Conservation (phyloP, 176 grass and related monocot genomes). For the Themeda triandra region DNA sequence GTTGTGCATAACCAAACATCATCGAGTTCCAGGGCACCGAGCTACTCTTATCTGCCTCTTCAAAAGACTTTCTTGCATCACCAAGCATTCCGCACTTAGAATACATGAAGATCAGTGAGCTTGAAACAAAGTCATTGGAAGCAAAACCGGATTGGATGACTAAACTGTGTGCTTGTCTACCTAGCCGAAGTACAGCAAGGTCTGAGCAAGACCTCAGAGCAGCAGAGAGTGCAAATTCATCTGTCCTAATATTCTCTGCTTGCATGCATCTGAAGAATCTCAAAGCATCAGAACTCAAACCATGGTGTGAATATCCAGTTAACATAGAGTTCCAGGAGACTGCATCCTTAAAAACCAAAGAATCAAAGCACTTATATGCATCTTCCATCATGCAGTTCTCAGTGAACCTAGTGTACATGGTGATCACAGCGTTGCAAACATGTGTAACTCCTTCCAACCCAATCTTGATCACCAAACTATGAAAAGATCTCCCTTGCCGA, state of each 20-base stretch:
- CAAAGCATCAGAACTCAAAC: slow-evolving; percentile 39
- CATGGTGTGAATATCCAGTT: slow-evolving; percentile 60
- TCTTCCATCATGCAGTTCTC: slow-evolving; percentile 49
- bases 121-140: slow-evolving; percentile 59
- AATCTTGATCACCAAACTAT: slow-evolving; percentile 42
- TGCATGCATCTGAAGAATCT: slow-evolving; percentile 52
- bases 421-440: slow-evolving; percentile 58
- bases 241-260: slow-evolving; percentile 23
- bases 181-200: slow-evolving; percentile 53
- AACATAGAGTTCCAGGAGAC: slow-evolving; percentile 70
- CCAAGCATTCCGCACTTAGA: slow-evolving; percentile 58
- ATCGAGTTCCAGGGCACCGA: slow-evolving; percentile 70
- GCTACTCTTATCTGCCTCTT: slow-evolving; percentile 48
- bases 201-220: slow-evolving; percentile 56
- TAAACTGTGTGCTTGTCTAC: slow-evolving; percentile 56
- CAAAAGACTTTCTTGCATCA: slow-evolving; percentile 47
- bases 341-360: slow-evolving; percentile 37
- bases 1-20: slow-evolving; percentile 67
- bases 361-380: slow-evolving; percentile 44
- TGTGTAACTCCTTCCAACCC: slow-evolving; percentile 35
- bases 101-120: slow-evolving; percentile 67
- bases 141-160: slow-evolving; percentile 41
- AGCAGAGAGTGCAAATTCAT: slow-evolving; percentile 60
- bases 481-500: slow-evolving; percentile 35
- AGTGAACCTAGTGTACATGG: slow-evolving; percentile 46